These are phyloP conservation scores for Eucalyptus coolabah DNA, from an alignment of 345 rosid genomes.

Conservation along the genomic window DNA sequence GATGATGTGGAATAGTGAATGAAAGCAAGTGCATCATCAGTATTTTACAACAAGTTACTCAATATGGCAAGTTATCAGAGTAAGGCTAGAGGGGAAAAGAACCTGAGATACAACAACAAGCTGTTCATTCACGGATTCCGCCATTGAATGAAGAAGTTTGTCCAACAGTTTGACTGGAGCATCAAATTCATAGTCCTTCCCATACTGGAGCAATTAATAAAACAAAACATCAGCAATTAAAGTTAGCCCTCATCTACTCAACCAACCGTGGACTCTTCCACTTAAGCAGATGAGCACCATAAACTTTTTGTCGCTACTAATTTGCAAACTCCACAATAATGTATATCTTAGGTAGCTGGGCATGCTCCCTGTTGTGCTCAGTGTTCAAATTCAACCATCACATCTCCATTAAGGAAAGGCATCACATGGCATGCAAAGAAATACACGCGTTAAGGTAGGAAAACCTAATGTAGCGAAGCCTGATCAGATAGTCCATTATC, in stretches of 20 bases:
- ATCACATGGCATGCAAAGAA: not conserved
- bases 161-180: constrained; percentile 91
- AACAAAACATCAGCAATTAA: not conserved
- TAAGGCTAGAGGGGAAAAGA: not conserved
- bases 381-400: not conserved
- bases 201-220: constrained; percentile 41
- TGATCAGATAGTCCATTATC: not conserved
- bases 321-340: not conserved
- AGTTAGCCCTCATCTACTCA: not conserved
- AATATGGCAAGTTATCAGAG: not conserved
- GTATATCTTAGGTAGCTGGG: not conserved
- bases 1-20: not conserved
- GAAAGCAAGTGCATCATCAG: not conserved
- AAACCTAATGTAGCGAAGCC: not conserved
- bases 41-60: not conserved
- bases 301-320: not conserved
- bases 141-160: constrained; percentile 87
- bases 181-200: constrained; percentile 93
- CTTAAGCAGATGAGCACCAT: not conserved
- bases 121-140: constrained; percentile 73
- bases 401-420: not conserved
- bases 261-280: not conserved
- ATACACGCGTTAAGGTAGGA: not conserved
- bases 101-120: constrained; percentile 94
- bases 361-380: not conserved